Percentiles rank a stretch among this genome's conserved stretches.
Evolutionary conservation across 805 yeast species (phyloP).

Genomic region (Groenewaldozyma salmanticensis): DNA sequence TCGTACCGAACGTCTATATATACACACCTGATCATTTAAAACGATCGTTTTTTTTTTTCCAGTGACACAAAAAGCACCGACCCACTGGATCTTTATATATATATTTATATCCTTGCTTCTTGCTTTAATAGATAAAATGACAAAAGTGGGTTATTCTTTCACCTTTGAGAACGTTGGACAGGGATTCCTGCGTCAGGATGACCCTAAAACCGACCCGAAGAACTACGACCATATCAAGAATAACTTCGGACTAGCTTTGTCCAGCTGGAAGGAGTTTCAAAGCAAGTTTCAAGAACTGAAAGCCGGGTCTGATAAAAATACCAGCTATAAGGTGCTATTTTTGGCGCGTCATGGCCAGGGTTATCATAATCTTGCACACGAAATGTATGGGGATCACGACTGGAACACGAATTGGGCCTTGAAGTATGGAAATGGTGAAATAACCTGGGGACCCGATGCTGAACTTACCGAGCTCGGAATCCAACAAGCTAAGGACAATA

Average conservation of each 20-base stretch:
- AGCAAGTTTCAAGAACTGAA: conserved; percentile 27
- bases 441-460: conserved; percentile 42
- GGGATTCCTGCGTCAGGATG: conserved; percentile 37
- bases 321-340: conserved; percentile 36
- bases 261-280: conserved; percentile 29
- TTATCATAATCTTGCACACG: conserved; percentile 39
- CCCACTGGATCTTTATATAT: no score
- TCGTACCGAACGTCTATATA: no score
- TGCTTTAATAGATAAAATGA: no score
- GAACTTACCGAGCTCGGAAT: conserved; percentile 38
- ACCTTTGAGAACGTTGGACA: conserved; percentile 29
- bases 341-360: conserved; percentile 50
- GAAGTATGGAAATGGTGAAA: conserved; percentile 36
- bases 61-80: no score
- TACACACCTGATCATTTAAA: no score
- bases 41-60: no score
- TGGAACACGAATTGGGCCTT: conserved; percentile 40
- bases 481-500: conserved; percentile 37
- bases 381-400: conserved; percentile 35
- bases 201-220: conserved; percentile 32
- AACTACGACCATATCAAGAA: conserved; percentile 34
- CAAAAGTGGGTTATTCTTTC: conserved; percentile 1
- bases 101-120: no score
- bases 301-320: conserved; percentile 22
- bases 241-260: conserved; percentile 33